Base-by-base conservation (phyloP, 2,329 filamentous ascomycete genomes). In the Penicillium sp. region DNA sequence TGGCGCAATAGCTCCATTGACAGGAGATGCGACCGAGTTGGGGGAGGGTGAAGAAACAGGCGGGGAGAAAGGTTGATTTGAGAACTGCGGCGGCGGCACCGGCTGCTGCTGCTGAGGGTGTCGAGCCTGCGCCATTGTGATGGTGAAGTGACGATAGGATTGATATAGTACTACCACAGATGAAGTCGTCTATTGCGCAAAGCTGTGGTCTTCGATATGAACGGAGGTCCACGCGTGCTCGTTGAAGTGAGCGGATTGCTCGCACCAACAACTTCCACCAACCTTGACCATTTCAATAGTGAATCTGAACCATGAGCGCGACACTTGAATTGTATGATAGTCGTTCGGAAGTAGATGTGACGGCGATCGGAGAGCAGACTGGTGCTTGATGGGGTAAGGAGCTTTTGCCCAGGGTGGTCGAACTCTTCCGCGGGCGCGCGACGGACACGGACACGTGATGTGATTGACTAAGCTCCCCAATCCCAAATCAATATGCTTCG, bases 11-110 rank as follows among this genome's bases (percentile, higher is more conserved):
- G 68, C 72, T 66, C 64, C 68, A 58, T 70, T 73, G 48, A 73
- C 75, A 14, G 80, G 75, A 59, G 83, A 81, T 31, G 81, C 78
- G 24, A 44, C 24, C 21, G 81, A 77, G 46, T 78, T 81, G 42
- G 87, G 85, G 22, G 87, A 87, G 22, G 85, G 81, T 34, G 82
- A 80, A 45, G 81, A 81, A 53, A 83, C 86, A 29, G 83, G 81
- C 61, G 85, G 85, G 57, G 86, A 87, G 72, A 84, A 89, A 50
- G 79, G 75, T 61, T 81, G 79, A 52, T 81, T 79, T 48, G 81
- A 72, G 41, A 73, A 74, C 59, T 75, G 74, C 59, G 80, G 77
- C n/a, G 77, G 74, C 60, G 57, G 60, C 27, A 54, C 61, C 40
- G 59, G 56, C 42, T 60, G 58, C 34, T 64, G 62, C 31, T 65